Base-by-base conservation (phyloP, 2,329 filamentous ascomycete genomes). In the Botrytis cinerea region DNA sequence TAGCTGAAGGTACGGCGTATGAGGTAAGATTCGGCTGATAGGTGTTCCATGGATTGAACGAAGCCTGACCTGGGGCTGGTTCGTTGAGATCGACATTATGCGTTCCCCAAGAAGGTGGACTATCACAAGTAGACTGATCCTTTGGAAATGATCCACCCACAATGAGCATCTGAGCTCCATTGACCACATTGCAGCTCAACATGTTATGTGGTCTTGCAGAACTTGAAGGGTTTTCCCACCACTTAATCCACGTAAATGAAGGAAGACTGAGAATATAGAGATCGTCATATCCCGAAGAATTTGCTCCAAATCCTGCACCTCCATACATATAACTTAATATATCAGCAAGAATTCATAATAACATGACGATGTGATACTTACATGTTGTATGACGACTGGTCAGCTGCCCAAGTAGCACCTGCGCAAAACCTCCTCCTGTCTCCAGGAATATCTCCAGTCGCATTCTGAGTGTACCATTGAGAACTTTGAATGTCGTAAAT, bases 301-400 rank as follows among this genome's bases (percentile, higher is more conserved):
- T 81, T 3, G 81, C 79, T 1, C 83, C 82, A 71, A 88, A 84
- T 12, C 85, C 84, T 38, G 84, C 83, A 25, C 89, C 89, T 61
- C 89, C 89, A 77, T 90, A 91, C 4, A 91, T 78, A 76, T 91
- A 91, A 51, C 88, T 90, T 51, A 35, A 67, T 48, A 20, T 28
- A 51, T 80, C 51, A 77, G 75, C 66, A 35, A 67, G 35, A 54
- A 18, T 40, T 61, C 64, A 51, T 59, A n/a, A 4, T 43, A 70
- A 18, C 54, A 32, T 38, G 38, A 46, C 35, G 35, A 12, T 20
- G 61, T 35, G 54, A 61, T 32, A 81, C 87, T 80, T 77, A 90
- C 87, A 91, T 88, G 76, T 91, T 91, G 78, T 90, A 91, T 12
- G 87, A 90, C 22, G 88, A 89, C 72, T 85, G 83, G 76, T 91